Conservation (phyloP, 1,284 basidiomycete species). For the Ustilago sp. region DNA sequence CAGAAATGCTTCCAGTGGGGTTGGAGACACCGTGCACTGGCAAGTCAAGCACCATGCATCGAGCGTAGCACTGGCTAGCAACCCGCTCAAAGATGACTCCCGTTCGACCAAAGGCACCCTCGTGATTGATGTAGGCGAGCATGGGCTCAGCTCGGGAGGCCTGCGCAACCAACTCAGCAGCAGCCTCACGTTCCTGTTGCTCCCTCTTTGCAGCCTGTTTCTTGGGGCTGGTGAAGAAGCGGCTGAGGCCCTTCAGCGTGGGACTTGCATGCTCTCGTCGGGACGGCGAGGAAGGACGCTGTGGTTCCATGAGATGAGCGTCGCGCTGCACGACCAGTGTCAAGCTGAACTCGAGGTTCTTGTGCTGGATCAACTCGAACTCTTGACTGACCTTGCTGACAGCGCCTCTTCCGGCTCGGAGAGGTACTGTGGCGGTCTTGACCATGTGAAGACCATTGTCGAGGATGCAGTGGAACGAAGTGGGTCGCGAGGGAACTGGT, state of each 20-base stretch:
- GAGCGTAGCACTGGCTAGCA: conserved; percentile 54
- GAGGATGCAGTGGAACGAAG: conserved; percentile 85
- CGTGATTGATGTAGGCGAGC: conserved; percentile 59
- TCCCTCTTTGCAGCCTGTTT: conserved; percentile 58
- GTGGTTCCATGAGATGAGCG: conserved; percentile 56
- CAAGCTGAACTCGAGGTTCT: conserved; percentile 65
- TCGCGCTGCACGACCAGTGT: conserved; percentile 65
- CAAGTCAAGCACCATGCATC: conserved; percentile 57
- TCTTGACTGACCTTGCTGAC: conserved; percentile 83
- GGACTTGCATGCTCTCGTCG: conserved; percentile 52
- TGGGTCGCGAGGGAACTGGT: conserved; percentile 72
- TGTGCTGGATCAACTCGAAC: conserved; percentile 76
- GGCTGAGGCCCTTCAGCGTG: conserved; percentile 57
- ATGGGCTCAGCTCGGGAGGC: conserved; percentile 54
- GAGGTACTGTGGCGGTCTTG: conserved; percentile 82
- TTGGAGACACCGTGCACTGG: conserved; percentile 62
- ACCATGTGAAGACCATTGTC: conserved; percentile 98
- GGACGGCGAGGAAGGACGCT: conserved; percentile 34
- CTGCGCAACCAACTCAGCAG: conserved; percentile 39
- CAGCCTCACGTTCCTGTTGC: conserved; percentile 48
- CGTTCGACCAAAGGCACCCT: conserved; percentile 63
- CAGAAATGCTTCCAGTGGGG: conserved; percentile 45
- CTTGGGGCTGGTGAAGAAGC: conserved; percentile 63
- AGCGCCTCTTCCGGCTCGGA: conserved; percentile 74
- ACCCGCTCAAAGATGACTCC: conserved; percentile 61